These are phyloP conservation scores for Notholithocarpus densiflorus DNA, from an alignment of 306 rosid genomes.

Conservation along the genomic window DNA sequence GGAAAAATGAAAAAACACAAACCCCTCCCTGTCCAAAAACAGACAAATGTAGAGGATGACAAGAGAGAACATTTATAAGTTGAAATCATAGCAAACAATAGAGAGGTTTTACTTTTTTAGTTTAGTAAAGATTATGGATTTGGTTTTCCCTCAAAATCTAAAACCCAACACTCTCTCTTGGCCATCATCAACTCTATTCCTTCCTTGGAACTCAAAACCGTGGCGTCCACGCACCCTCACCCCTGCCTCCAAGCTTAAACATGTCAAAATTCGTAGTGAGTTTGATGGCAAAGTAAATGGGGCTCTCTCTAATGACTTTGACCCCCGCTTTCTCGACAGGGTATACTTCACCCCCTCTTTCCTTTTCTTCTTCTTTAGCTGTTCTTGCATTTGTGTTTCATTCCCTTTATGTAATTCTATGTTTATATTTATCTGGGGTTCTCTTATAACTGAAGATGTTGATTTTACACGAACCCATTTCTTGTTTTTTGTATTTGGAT, in stretches of 20 bases:
- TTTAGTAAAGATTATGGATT: constrained; percentile 34
- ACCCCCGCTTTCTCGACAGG: constrained; percentile 76
- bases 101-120: not conserved
- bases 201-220: constrained; percentile 20
- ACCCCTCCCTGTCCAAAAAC: too few species aligned
- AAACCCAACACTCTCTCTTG: constrained; percentile 27
- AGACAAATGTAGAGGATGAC: not conserved
- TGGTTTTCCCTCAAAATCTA: constrained; percentile 19
- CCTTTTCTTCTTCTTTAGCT: not conserved
- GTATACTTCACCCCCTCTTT: constrained; percentile 25
- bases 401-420: not conserved
- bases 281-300: constrained; percentile 69
- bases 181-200: constrained; percentile 20
- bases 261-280: constrained; percentile 56
- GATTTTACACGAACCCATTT: not conserved
- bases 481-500: not conserved
- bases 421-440: not conserved
- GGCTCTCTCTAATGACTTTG: constrained; percentile 66
- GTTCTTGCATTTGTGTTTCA: not conserved
- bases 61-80: not conserved
- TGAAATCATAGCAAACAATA: not conserved
- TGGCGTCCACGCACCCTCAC: constrained; percentile 20
- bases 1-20: not conserved
- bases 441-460: not conserved
- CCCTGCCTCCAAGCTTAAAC: constrained; percentile 29